These are phyloP conservation scores for Diaporthe amygdali DNA, from an alignment of 2,329 filamentous ascomycete species.

Conservation along the genomic window DNA sequence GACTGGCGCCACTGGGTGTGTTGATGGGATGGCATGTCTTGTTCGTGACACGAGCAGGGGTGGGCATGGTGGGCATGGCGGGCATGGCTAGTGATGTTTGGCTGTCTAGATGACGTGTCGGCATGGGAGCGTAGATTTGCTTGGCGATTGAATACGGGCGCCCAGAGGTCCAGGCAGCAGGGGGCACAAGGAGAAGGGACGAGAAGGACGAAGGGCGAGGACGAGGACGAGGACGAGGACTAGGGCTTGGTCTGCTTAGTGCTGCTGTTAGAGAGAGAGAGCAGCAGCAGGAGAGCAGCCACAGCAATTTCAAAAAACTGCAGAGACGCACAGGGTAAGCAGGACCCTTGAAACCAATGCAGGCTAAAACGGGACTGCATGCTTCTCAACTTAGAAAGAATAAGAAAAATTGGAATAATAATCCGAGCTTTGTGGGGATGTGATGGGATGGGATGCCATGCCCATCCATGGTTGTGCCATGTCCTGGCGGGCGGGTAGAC, in stretches of 20 bases:
- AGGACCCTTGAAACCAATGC: slow-evolving; percentile 3
- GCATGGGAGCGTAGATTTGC: background rate
- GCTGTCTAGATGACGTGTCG: background rate
- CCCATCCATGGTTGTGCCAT: background rate
- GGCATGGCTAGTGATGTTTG: background rate
- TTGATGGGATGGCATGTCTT: background rate
- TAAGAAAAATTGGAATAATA: background rate
- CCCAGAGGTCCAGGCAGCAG: background rate
- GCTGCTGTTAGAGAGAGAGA: background rate
- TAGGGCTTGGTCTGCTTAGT: background rate
- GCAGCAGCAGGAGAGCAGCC: background rate
- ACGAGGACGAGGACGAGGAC: background rate
- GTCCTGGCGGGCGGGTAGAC: background rate
- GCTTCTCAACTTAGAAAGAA: background rate
- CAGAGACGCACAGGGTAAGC: background rate
- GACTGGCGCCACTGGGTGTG: background rate
- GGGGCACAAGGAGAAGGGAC: background rate
- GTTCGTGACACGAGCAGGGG: background rate
- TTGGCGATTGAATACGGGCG: slow-evolving; percentile 9
- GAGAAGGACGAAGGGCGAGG: background rate
- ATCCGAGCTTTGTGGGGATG: background rate
- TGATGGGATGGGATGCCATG: slow-evolving; percentile 1
- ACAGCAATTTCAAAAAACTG: background rate
- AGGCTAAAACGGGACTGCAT: background rate
- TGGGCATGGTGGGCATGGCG: too few relatives aligned